Evolutionary conservation across 345 rosid species (phyloP), one percentile per base, ranked within the genome.

Genomic region (Pistacia vera): DNA sequence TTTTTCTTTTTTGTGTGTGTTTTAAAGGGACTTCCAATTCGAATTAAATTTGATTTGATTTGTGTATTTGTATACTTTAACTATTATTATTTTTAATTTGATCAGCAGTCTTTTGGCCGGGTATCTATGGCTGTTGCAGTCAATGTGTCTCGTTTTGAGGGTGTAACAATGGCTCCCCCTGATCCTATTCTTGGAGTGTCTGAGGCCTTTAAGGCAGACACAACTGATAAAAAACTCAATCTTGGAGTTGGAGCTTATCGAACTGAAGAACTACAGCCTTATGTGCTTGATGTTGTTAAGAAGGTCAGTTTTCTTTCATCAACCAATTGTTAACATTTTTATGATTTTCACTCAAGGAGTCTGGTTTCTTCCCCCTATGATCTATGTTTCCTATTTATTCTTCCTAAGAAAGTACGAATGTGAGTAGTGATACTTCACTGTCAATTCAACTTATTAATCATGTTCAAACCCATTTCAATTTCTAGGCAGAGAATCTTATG

Each of bases 221-320:
- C 79, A 3, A 72, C 89, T 78, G 93, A 84, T n/a, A 84, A 72
- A 83, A 96, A 96, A 82, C 99, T 96, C 82, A 96, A 93, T 80
- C 99, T 96, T 86, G 99, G 99, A 57, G 99, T 93, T 12, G 99
- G 99, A 48, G 99, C 99, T 49, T 96, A 93, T 75, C 84, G 98
- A 46, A 96, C 97, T 10, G 98, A 96, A 84, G 97, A 93, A 81
- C 85, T 96, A 66, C 92, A 93, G 82, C 97, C 99, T 74, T 96
- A 96, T 62, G 99, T 96, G 60, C 98, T 93, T 68, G 74, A 92
- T 81, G 99, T 96, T 76, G 99, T 96, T 82, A 88, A 93, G 83
- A 96, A 96, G 95, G 99, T 96, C 25, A 18, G 71, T 28, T 71
- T 70, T 25, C 11, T 49, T 61, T 72, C 48, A 52, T n/a, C 49